Evolutionary conservation across 768 basidiomycete genomes (phyloP), one percentile per base, ranked within the genome.

Genomic region (Serendipita sp.): DNA sequence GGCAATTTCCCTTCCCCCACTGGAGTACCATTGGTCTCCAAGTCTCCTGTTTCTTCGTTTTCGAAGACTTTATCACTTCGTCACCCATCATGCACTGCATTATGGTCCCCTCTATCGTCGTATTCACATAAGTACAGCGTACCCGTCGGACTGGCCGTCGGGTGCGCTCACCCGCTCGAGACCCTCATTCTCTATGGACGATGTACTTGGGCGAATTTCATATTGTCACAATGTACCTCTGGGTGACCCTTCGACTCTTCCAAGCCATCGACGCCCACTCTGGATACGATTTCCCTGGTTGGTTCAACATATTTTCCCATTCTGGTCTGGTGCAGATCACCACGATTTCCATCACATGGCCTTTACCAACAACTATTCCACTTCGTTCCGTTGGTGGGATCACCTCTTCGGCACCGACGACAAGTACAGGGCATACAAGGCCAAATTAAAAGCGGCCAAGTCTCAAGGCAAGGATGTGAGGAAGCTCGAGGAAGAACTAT

Each of bases 241-340:
- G 95, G 94, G 90, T 98, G 71, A 84, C 84, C 7, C 82, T 95
- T 62, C 84, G 94, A 44, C 83, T 99, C 41, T 96, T 92, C 85
- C 96, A 99, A 72, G 65, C 65, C 44, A 84, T 99, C 69, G 96
- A 99, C 68, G 86, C 95, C 3, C 96, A 98, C 82, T 91, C 88
- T 58, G 95, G 95, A 54, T 97, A 96, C 74, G 91, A 98, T 74
- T 99, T 99, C 95, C 96, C 0, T 98, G 93, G 94, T 94, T 90
- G 3, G 79, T 98, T 64, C 86, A 91, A 69, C 84, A 94, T 77
- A 84, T 91, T 68, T 66, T 98, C 36, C 93, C 93, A 2, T 89
- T 98, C 81, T 98, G 94, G 94, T 88, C 89, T 4, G 94, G 95
- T 44, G 93, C 93, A 0, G 95, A 97, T 70, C 91, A 95, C 76